Conservation (phyloP, 2,329 filamentous ascomycete species). For the Arthroderma sp. region DNA sequence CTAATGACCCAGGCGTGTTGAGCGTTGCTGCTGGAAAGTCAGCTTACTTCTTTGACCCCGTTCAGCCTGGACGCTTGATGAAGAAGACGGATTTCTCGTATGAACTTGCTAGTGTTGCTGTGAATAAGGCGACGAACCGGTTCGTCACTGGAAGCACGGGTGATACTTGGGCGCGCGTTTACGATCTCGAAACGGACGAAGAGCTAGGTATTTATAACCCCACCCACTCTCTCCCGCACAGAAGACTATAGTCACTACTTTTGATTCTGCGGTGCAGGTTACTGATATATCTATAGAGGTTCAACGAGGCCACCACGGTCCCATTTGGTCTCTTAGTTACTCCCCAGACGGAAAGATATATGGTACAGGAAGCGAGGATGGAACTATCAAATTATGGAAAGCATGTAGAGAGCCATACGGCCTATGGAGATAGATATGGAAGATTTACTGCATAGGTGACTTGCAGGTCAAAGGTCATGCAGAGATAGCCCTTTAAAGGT, state of each 20-base stretch:
- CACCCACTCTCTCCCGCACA: not conserved
- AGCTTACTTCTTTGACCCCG: slow-evolving; percentile 81
- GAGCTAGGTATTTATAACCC: slow-evolving; percentile 52
- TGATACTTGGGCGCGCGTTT: slow-evolving; percentile 94
- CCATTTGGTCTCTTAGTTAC: slow-evolving; percentile 92
- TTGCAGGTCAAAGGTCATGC: not conserved
- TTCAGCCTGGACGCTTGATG: slow-evolving; percentile 54
- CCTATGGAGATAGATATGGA: slow-evolving; percentile 43
- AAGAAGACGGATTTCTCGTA: slow-evolving; percentile 72
- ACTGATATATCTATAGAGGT: slow-evolving; percentile 48
- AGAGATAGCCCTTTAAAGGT: not conserved
- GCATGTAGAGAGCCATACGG: slow-evolving; percentile 54
- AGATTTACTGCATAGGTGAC: not conserved
- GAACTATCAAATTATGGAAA: slow-evolving; percentile 87
- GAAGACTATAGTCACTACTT: not conserved
- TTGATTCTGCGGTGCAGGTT: slow-evolving; percentile 4
- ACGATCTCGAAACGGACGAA: slow-evolving; percentile 70
- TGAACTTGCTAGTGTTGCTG: slow-evolving; percentile 78
- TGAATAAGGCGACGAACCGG: slow-evolving; percentile 69
- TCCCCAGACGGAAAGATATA: slow-evolving; percentile 93
- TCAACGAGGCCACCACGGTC: slow-evolving; percentile 92
- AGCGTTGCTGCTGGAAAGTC: slow-evolving; percentile 90
- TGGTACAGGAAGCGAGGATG: slow-evolving; percentile 91
- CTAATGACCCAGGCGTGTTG: slow-evolving; percentile 58
- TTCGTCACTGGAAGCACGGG: slow-evolving; percentile 83